These are phyloP conservation scores for Isatis tinctoria DNA, from an alignment of 345 rosid species.

Conservation along the genomic window DNA sequence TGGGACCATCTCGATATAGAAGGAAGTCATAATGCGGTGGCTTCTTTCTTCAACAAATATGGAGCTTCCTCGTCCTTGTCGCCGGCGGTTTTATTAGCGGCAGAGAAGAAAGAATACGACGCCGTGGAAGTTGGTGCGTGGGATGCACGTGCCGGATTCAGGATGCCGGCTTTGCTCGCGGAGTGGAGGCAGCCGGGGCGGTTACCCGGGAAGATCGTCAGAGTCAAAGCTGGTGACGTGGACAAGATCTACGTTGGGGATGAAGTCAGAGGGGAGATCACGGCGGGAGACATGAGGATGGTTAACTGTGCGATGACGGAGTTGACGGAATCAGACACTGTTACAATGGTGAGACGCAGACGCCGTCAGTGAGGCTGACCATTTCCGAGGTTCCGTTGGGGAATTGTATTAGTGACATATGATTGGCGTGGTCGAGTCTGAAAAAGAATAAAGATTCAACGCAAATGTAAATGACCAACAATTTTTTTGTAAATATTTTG, in stretches of 20 bases:
- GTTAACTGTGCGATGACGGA: slow-evolving; percentile 39
- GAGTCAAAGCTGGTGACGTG: slow-evolving; percentile 31
- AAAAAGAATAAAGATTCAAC: neutral
- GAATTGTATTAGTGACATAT: neutral
- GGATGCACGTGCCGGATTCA: slow-evolving; percentile 52
- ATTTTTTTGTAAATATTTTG: neutral
- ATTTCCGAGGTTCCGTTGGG: neutral
- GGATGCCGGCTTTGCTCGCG: slow-evolving; percentile 47
- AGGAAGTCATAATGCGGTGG: slow-evolving; percentile 37
- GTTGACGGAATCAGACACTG: slow-evolving; percentile 39
- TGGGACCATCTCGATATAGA: slow-evolving; percentile 36
- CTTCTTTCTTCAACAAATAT: slow-evolving; percentile 28
- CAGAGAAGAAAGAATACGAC: slow-evolving; percentile 29
- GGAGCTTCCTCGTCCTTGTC: slow-evolving; percentile 32
- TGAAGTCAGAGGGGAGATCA: slow-evolving; percentile 36
- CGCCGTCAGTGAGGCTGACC: slow-evolving; percentile 28
- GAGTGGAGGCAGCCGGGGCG: slow-evolving; percentile 51
- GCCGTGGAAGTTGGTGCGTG: slow-evolving; percentile 41
- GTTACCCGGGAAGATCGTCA: slow-evolving; percentile 30
- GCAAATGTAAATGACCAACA: neutral
- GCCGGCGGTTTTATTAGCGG: slow-evolving; percentile 41
- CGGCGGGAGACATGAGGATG: slow-evolving; percentile 62
- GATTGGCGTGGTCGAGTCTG: neutral
- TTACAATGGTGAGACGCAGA: slow-evolving; percentile 54
- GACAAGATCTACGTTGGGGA: slow-evolving; percentile 49